Evolutionary conservation across 306 rosid genomes (phyloP).

Genomic region (Cicer bijugum): DNA sequence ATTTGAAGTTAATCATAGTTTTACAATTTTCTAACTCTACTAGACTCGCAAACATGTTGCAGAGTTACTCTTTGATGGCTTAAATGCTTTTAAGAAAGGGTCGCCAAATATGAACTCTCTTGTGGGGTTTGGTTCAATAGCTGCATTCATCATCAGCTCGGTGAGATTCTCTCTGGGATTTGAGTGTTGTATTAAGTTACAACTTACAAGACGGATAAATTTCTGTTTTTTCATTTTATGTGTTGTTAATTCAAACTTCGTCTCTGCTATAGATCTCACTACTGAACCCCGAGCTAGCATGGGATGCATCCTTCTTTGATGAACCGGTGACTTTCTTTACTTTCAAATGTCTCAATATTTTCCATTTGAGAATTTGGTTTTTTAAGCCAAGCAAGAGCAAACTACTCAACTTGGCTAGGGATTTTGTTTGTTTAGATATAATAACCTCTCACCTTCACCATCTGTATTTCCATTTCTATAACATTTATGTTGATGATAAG

Average conservation of each 20-base stretch:
- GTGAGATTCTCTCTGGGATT: slow-evolving; percentile 57
- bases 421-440: slow-evolving; percentile 31
- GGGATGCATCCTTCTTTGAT: slow-evolving; percentile 96
- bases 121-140: slow-evolving; percentile 91
- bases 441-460: slow-evolving; percentile 16
- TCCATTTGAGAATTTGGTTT: slow-evolving; percentile 25
- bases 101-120: slow-evolving; percentile 98
- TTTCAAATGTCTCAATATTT: slow-evolving; percentile 49
- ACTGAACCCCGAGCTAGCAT: slow-evolving; percentile 73
- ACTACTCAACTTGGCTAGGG: slow-evolving; percentile 40
- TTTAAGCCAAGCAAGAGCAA: slow-evolving; percentile 38
- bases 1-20: background rate
- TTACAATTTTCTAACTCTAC: slow-evolving; percentile 23
- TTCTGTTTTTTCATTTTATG: slow-evolving; percentile 38
- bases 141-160: slow-evolving; percentile 90
- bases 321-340: slow-evolving; percentile 90
- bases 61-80: slow-evolving; percentile 90
- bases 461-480: slow-evolving; percentile 27
- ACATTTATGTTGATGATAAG: slow-evolving; percentile 39
- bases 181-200: slow-evolving; percentile 42
- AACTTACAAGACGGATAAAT: slow-evolving; percentile 27
- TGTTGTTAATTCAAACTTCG: slow-evolving; percentile 31
- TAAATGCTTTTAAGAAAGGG: slow-evolving; percentile 80
- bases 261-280: slow-evolving; percentile 67
- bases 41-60: slow-evolving; percentile 43